phyloP scores from a whole-genome alignment of 176 grass and related monocot genomes.

The Stipa capillata region DNA sequence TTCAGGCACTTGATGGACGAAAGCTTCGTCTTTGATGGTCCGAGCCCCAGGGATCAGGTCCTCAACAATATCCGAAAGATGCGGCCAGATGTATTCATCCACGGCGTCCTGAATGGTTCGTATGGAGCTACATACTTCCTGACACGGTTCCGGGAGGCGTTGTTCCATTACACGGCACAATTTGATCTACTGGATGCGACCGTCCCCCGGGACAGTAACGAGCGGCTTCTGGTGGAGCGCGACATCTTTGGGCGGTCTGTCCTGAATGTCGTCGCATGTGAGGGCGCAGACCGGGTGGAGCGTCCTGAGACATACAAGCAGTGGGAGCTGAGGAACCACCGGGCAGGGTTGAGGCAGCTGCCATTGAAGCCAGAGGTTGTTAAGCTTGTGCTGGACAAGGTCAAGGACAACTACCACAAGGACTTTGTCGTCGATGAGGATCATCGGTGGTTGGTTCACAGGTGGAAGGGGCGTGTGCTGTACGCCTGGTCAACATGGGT shows the following conservation, averaged over 20 bases:
- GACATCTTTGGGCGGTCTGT: not conserved
- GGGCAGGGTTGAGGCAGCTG: not conserved
- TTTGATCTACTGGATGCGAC: constrained; percentile 2
- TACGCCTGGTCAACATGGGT: constrained; percentile 28
- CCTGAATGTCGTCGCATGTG: constrained; percentile 12
- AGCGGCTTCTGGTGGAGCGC: not conserved
- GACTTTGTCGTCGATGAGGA: constrained; percentile 26
- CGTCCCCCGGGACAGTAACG: not conserved
- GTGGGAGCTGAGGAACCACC: not conserved
- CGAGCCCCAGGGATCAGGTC: constrained; percentile 15
- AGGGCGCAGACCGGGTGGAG: constrained; percentile 26
- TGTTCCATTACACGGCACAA: not conserved
- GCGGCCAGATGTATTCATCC: constrained; percentile 36
- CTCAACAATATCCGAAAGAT: constrained; percentile 20
- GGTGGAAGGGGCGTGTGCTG: no score
- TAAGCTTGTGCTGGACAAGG: constrained; percentile 17
- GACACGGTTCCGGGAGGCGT: constrained; percentile 9
- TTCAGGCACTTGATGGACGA: constrained; percentile 18
- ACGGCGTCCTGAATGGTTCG: constrained; percentile 19
- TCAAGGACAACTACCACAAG: constrained; percentile 28
- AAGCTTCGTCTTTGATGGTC: not conserved
- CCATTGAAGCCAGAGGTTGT: no score
- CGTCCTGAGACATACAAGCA: constrained; percentile 28
- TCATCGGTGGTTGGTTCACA: constrained; percentile 17
- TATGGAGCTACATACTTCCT: not conserved